Evolutionary conservation across 2,329 filamentous ascomycete genomes (phyloP).

Genomic region (Capronia coronata): DNA sequence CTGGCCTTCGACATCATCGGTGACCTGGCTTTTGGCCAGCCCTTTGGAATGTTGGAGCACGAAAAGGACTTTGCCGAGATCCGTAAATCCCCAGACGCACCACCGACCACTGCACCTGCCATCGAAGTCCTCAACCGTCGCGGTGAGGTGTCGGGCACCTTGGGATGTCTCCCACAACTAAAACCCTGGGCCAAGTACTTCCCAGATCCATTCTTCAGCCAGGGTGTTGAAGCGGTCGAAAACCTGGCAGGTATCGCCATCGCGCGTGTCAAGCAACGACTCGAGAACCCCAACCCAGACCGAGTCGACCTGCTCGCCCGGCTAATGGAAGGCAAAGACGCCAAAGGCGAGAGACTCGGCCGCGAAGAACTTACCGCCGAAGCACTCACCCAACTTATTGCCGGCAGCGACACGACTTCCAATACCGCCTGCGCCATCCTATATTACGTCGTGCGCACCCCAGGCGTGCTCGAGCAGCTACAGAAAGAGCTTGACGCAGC

Average conservation of each 20-base stretch:
- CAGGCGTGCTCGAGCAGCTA: constrained; percentile 63
- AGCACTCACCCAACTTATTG: constrained; percentile 79
- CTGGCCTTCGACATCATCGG: constrained; percentile 56
- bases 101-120: constrained; percentile 65
- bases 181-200: constrained; percentile 76
- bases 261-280: constrained; percentile 66
- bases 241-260: constrained; percentile 83
- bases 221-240: constrained; percentile 67
- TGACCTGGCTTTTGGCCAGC: constrained; percentile 63
- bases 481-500: constrained; percentile 68
- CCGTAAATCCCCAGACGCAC: constrained; percentile 52
- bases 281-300: constrained; percentile 54
- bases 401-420: constrained; percentile 60
- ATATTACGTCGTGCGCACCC: constrained; percentile 65
- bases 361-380: constrained; percentile 79
- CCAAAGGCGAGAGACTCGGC: constrained; percentile 67
- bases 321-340: constrained; percentile 79
- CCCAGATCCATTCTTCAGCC: constrained; percentile 72
- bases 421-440: constrained; percentile 77
- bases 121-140: constrained; percentile 84
- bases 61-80: constrained; percentile 73
- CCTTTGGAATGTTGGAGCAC: constrained; percentile 74
- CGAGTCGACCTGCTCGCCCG: constrained; percentile 75
- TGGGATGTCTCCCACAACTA: constrained; percentile 66
- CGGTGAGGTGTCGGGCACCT: constrained; percentile 74